phyloP scores from a whole-genome alignment of 768 basidiomycete genomes.

The Rhodotorula toruloides region DNA sequence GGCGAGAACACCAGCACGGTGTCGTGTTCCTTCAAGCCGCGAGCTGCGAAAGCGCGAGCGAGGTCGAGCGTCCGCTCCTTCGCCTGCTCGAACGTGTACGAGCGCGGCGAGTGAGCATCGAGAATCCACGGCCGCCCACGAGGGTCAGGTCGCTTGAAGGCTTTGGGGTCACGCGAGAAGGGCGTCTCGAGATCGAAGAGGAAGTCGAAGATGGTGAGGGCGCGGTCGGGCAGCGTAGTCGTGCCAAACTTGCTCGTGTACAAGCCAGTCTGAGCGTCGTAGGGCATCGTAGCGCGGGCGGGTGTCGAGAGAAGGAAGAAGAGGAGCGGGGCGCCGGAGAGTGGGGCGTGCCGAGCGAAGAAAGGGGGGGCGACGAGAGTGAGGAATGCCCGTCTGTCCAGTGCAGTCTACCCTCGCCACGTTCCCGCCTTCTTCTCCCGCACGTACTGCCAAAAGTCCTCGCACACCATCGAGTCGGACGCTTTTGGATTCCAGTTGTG shows the following conservation, averaged over 20 bases:
- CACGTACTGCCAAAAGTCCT: no score
- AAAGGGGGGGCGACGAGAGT: no score
- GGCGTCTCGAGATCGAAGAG: constrained; percentile 9
- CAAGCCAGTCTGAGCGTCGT: constrained; percentile 22
- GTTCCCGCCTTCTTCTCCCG: no score
- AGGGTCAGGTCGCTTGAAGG: not conserved
- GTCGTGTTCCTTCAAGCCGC: not conserved
- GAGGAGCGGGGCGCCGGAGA: no score
- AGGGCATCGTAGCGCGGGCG: constrained; percentile 6
- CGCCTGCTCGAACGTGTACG: constrained; percentile 9
- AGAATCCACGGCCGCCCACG: constrained; percentile 16
- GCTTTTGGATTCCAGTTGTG: no score
- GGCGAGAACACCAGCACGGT: constrained; percentile 12
- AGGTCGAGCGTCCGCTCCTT: constrained; percentile 16
- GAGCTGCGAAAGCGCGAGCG: constrained; percentile 14
- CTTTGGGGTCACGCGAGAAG: not conserved
- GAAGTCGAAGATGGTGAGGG: constrained; percentile 28
- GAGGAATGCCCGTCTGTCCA: no score
- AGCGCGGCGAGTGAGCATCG: not conserved
- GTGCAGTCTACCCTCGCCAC: no score
- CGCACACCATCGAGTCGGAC: no score
- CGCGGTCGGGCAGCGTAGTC: not conserved
- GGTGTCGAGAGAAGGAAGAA: not conserved
- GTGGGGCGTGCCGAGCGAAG: no score
- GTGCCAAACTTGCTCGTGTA: not conserved